Conservation (phyloP, 345 rosid species). For the Iberis pinnata region DNA sequence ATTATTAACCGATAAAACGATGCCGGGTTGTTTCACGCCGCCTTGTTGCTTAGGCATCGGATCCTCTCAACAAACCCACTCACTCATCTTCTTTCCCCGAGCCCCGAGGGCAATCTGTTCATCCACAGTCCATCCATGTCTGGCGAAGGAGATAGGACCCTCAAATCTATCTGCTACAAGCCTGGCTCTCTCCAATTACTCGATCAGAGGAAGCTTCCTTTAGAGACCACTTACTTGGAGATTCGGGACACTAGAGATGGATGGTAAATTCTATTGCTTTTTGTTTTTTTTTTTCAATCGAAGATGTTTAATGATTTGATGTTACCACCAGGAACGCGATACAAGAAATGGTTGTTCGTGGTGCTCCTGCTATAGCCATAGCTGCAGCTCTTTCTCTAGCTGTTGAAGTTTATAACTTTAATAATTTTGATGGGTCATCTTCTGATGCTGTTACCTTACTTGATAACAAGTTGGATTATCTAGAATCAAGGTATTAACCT, state of each 20-base stretch:
- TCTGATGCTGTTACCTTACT: constrained; percentile 53
- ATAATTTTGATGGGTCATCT: constrained; percentile 46
- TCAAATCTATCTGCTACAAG: constrained; percentile 34
- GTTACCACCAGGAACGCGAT: constrained; percentile 62
- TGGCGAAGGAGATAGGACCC: constrained; percentile 29
- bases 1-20: no score
- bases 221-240: constrained; percentile 54
- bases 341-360: constrained; percentile 93
- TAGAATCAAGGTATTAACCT: constrained; percentile 58
- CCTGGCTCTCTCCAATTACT: constrained; percentile 33
- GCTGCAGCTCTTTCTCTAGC: constrained; percentile 91
- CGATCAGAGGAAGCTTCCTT: constrained; percentile 83
- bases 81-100: no score
- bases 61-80: no score
- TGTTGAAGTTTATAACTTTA: constrained; percentile 61
- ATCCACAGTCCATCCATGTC: no score
- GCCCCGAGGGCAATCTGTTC: no score
- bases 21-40: no score
- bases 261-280: constrained; percentile 44
- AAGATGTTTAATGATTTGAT: constrained; percentile 1
- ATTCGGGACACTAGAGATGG: constrained; percentile 61
- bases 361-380: constrained; percentile 97
- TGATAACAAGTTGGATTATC: constrained; percentile 54
- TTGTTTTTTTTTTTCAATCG: background rate
- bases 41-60: no score